A percentile compares a stretch with the other conserved stretches of the same genome.
These are phyloP conservation scores for Acer campestre DNA, from an alignment of 345 rosid species.

Conservation along the genomic window DNA sequence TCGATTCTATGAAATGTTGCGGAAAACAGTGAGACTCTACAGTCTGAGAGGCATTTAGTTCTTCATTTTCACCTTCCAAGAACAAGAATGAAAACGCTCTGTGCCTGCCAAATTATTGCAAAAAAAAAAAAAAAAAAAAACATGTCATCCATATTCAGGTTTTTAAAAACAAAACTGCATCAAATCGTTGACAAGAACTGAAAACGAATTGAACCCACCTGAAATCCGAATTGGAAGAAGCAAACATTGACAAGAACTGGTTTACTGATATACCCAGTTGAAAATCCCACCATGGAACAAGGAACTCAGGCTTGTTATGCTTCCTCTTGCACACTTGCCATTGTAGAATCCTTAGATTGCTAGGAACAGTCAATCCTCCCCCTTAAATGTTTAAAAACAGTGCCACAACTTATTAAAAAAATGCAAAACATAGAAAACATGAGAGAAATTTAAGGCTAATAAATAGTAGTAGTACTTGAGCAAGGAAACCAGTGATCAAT, in stretches of 20 bases:
- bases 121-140: not conserved
- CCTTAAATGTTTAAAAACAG: constrained; percentile 42
- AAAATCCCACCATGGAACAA: constrained; percentile 99
- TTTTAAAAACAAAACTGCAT: constrained; percentile 4
- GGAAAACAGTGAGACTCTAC: constrained; percentile 86
- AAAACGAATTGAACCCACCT: constrained; percentile 40
- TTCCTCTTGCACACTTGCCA: constrained; percentile 91
- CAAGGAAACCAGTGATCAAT: constrained; percentile 97
- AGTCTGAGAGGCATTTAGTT: constrained; percentile 67
- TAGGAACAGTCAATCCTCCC: constrained; percentile 93
- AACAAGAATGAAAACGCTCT: constrained; percentile 88
- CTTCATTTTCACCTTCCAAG: constrained; percentile 76
- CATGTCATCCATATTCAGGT: not conserved
- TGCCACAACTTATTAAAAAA: not conserved
- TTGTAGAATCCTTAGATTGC: constrained; percentile 85
- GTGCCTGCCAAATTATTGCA: constrained; percentile 49
- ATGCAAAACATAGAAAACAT: not conserved
- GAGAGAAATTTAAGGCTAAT: not conserved
- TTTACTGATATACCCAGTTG: constrained; percentile 88
- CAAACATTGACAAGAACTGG: constrained; percentile 83
- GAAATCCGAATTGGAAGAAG: constrained; percentile 84
- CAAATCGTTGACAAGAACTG: not conserved
- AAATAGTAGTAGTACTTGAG: constrained; percentile 52
- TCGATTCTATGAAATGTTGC: constrained; percentile 69
- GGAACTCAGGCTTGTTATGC: constrained; percentile 75